Evolutionary conservation across 345 rosid species (phyloP).

Genomic region (Bruguiera sexangula): DNA sequence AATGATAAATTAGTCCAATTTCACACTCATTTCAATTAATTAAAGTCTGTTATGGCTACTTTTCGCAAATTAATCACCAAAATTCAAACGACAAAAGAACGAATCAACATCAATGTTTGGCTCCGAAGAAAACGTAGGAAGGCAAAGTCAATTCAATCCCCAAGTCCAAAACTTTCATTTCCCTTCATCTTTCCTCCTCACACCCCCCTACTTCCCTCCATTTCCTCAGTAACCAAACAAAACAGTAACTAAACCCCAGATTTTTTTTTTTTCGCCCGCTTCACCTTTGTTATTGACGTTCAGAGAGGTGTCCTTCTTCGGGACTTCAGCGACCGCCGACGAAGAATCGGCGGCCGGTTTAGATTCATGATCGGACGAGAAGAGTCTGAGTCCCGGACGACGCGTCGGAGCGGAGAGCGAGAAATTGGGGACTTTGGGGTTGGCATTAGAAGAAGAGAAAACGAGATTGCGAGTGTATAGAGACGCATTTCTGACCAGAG

Average conservation of each 20-base stretch:
- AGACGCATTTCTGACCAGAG: constrained; percentile 30
- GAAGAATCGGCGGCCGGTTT: constrained; percentile 21
- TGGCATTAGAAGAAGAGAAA: constrained; percentile 12
- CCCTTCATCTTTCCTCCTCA: background rate
- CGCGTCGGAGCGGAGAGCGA: constrained; percentile 16
- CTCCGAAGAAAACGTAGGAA: background rate
- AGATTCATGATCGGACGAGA: constrained; percentile 44
- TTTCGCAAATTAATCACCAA: background rate
- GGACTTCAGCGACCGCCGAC: constrained; percentile 12
- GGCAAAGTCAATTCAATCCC: background rate
- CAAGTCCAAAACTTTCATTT: background rate
- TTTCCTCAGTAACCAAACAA: constrained; percentile 3
- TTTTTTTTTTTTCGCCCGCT: constrained; percentile 25
- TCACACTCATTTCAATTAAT: background rate
- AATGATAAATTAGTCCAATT: background rate
- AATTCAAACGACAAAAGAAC: background rate
- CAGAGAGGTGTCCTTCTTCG: constrained; percentile 19
- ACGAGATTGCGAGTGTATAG: constrained; percentile 24
- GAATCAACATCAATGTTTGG: background rate
- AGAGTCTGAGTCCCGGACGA: constrained; percentile 29
- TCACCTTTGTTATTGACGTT: constrained; percentile 35
- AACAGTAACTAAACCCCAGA: background rate
- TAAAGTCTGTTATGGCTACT: background rate
- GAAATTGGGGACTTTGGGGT: constrained; percentile 3
- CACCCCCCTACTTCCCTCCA: too few relatives aligned